These are phyloP conservation scores for Larix kaempferi DNA, from an alignment of 75 land plant genomes.

Conservation along the genomic window DNA sequence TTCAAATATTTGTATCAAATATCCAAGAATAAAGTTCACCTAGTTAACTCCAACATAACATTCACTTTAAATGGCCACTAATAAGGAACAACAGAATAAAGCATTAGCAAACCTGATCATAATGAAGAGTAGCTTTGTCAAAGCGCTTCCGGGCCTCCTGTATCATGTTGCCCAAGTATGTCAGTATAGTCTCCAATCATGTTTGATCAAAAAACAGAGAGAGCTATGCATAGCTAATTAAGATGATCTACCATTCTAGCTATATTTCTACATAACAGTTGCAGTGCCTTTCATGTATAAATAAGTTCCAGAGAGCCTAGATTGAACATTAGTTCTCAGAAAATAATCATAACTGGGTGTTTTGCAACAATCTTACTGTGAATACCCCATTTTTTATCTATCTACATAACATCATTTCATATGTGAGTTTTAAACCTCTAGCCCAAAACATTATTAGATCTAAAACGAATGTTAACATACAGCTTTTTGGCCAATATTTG, in stretches of 20 bases:
- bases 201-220: neutral
- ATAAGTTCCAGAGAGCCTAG: neutral
- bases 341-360: neutral
- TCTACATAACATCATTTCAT: neutral
- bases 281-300: neutral
- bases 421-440: neutral
- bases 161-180: slow-evolving; percentile 3
- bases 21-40: neutral
- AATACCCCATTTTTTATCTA: neutral
- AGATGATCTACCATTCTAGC: no score
- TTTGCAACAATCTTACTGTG: neutral
- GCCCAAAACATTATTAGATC: neutral
- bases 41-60: neutral
- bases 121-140: slow-evolving; percentile 76
- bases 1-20: neutral
- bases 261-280: neutral
- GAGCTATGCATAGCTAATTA: no score
- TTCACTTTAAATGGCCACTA: neutral
- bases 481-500: neutral
- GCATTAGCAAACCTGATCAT: slow-evolving; percentile 65
- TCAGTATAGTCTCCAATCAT: slow-evolving; percentile 1
- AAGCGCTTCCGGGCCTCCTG: slow-evolving; percentile 87
- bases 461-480: neutral
- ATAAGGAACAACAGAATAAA: neutral
- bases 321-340: neutral